phyloP scores from a whole-genome alignment of 768 basidiomycete species.

The Psilocybe sp. region DNA sequence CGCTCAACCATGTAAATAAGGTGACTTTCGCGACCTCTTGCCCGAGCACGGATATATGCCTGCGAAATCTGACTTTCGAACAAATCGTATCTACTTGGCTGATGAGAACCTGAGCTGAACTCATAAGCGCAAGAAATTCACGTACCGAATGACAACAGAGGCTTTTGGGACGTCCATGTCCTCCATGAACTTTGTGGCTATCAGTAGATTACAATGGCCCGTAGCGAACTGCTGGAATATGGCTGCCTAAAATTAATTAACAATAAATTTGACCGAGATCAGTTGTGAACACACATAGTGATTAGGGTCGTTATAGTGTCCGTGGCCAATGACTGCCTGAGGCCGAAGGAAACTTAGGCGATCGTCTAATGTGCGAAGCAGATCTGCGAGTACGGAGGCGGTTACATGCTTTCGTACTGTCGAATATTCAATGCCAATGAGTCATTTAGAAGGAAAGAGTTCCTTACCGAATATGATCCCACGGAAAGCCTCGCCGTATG shows the following conservation, averaged over 20 bases:
- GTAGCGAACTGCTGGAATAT: constrained; percentile 45
- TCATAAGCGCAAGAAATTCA: not conserved
- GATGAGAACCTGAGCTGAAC: constrained; percentile 3
- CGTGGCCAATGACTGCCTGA: constrained; percentile 39
- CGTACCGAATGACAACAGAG: constrained; percentile 62
- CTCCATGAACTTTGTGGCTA: constrained; percentile 56
- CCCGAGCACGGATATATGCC: constrained; percentile 48
- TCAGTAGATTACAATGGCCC: constrained; percentile 62
- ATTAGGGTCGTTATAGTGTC: constrained; percentile 26
- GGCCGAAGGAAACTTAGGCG: constrained; percentile 55
- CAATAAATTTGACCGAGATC: constrained; percentile 1
- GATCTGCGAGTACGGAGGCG: constrained; percentile 57
- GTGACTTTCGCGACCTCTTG: constrained; percentile 46
- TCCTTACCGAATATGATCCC: constrained; percentile 62
- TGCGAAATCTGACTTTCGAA: constrained; percentile 64
- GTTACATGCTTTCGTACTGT: constrained; percentile 52
- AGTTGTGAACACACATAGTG: constrained; percentile 15
- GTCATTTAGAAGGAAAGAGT: not conserved
- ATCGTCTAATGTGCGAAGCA: constrained; percentile 53
- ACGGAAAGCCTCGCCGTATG: constrained; percentile 57
- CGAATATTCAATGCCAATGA: constrained; percentile 4
- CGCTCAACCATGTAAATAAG: constrained; percentile 64
- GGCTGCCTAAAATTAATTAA: constrained; percentile 34
- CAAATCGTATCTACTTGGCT: constrained; percentile 47
- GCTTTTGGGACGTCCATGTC: constrained; percentile 59